phyloP scores from a whole-genome alignment of 2,329 filamentous ascomycete genomes.

The Fusarium mundagurra region DNA sequence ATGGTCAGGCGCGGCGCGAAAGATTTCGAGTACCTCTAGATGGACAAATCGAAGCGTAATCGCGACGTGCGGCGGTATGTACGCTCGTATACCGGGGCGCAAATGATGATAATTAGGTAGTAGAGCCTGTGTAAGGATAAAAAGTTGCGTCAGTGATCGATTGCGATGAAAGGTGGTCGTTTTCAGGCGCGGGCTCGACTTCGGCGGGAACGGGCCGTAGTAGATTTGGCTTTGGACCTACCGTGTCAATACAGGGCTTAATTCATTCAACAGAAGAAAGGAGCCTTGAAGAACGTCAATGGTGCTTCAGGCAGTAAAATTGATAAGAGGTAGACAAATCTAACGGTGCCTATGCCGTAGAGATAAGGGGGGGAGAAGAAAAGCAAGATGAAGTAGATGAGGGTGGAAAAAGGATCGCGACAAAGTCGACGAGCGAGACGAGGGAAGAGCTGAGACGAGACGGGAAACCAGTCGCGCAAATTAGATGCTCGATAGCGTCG shows the following conservation, averaged over 20 bases:
- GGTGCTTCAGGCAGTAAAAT: conserved; percentile 21
- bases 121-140: conserved; percentile 12
- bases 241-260: conserved; percentile 41
- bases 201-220: conserved; percentile 24
- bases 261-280: conserved; percentile 29
- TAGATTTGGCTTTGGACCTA: conserved; percentile 33
- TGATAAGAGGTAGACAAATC: conserved; percentile 11
- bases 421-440: conserved; percentile 34
- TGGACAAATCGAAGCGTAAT: conserved; percentile 31
- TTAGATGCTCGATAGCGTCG: conserved; percentile 45
- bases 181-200: conserved; percentile 23
- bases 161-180: conserved; percentile 7
- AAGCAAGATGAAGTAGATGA: conserved; percentile 33
- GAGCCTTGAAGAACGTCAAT: conserved; percentile 22
- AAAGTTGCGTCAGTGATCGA: conserved; percentile 33
- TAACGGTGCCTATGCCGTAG: conserved; percentile 28
- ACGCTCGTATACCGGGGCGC: conserved; percentile 20
- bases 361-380: conserved; percentile 31
- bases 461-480: conserved; percentile 45
- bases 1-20: conserved; percentile 48
- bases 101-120: conserved; percentile 10
- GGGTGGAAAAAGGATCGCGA: conserved; percentile 42
- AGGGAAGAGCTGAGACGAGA: conserved; percentile 41
- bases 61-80: conserved; percentile 6
- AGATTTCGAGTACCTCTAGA: conserved; percentile 15